These are phyloP conservation scores for Erodium maritimum DNA, from an alignment of 345 rosid genomes.

Conservation along the genomic window DNA sequence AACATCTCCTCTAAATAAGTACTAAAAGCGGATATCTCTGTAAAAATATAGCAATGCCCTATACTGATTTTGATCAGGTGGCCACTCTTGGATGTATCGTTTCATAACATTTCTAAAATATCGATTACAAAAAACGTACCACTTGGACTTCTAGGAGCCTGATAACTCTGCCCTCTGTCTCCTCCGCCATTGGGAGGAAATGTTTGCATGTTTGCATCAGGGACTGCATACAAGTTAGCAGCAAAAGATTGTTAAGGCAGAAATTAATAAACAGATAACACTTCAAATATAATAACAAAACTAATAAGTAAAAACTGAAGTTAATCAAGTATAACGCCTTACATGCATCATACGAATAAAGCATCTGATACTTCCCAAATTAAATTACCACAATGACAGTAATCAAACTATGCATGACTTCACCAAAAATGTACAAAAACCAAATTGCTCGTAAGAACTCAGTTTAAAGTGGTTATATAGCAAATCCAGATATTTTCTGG, in stretches of 20 bases:
- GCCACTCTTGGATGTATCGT: neutral
- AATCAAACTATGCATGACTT: no score
- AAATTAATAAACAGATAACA: neutral
- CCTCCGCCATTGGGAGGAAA: conserved; percentile 53
- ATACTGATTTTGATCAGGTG: neutral
- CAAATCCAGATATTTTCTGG: neutral
- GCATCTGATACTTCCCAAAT: no score
- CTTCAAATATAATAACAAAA: no score
- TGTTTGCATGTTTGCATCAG: conserved; percentile 59
- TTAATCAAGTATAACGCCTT: neutral
- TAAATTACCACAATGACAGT: no score
- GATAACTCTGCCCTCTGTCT: conserved; percentile 51
- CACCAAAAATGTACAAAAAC: neutral
- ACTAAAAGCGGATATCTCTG: neutral
- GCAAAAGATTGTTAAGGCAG: neutral
- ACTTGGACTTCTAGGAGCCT: conserved; percentile 43
- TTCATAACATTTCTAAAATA: neutral
- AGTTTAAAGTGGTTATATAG: neutral
- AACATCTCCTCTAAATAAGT: neutral
- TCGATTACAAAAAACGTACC: conserved; percentile 30
- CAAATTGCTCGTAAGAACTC: neutral
- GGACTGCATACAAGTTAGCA: conserved; percentile 29
- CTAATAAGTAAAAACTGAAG: neutral
- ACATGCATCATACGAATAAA: neutral
- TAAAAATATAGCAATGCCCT: neutral